phyloP scores from a whole-genome alignment of 306 rosid species.

The Lagenaria siceraria region DNA sequence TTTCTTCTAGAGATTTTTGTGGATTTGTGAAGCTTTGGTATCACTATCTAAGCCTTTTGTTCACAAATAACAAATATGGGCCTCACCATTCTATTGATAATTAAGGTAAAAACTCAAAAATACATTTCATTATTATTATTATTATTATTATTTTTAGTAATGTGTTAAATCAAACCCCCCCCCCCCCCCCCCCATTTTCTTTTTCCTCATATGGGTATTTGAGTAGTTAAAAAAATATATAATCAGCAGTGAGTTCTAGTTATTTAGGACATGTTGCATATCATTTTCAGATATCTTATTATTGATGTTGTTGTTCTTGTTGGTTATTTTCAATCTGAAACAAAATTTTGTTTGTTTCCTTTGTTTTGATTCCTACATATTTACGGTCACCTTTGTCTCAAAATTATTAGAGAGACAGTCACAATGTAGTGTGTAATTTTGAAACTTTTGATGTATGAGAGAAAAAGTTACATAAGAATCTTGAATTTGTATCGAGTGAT shows the following conservation, averaged over 20 bases:
- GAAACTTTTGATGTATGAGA: too few species aligned
- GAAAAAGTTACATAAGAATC: too few species aligned
- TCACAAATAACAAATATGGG: neutral
- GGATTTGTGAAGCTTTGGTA: neutral
- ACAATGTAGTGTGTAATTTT: too few species aligned
- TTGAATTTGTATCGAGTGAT: too few species aligned
- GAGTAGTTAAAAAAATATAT: neutral
- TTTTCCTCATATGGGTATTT: neutral
- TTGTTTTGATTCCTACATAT: neutral
- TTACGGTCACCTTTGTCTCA: neutral
- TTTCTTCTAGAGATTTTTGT: neutral
- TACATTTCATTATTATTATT: too few species aligned
- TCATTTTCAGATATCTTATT: neutral
- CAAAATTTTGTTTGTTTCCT: neutral
- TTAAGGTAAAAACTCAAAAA: too few species aligned
- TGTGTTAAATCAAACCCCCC: too few species aligned
- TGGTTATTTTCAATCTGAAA: neutral
- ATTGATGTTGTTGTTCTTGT: neutral
- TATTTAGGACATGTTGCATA: neutral
- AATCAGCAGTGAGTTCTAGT: neutral
- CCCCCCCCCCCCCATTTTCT: neutral
- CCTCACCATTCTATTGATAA: too few species aligned
- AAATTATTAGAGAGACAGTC: too few species aligned
- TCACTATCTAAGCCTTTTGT: neutral
- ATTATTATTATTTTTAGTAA: neutral